Evolutionary conservation across 2,329 filamentous ascomycete species (phyloP).

Genomic region (Verticillium alfalfae): DNA sequence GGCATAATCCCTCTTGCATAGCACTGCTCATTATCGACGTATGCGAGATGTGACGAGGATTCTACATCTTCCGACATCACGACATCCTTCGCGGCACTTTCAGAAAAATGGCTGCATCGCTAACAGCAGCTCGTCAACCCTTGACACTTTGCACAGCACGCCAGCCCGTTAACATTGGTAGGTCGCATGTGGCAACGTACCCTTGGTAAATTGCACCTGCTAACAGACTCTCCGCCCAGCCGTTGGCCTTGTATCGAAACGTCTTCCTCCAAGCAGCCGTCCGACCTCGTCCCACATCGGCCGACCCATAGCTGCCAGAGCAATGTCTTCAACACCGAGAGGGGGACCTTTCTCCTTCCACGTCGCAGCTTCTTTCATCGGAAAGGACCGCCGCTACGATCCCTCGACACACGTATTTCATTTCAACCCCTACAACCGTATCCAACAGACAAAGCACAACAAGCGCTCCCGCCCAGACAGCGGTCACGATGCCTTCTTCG

Average conservation of each 20-base stretch:
- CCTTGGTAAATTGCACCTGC: background rate
- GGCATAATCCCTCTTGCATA: background rate
- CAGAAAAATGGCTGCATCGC: slow-evolving; percentile 3
- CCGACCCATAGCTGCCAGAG: background rate
- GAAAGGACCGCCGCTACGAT: slow-evolving; percentile 64
- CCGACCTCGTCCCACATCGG: background rate
- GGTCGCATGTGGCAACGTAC: background rate
- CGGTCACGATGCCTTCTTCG: slow-evolving; percentile 96
- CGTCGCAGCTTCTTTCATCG: slow-evolving; percentile 69
- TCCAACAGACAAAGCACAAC: slow-evolving; percentile 44
- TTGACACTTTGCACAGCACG: background rate
- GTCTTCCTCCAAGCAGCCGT: background rate
- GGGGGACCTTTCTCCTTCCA: slow-evolving; percentile 54
- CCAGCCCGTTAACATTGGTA: background rate
- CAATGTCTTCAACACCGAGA: background rate
- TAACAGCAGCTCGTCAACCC: background rate
- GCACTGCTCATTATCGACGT: background rate
- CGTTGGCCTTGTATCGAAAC: background rate
- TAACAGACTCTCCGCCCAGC: background rate
- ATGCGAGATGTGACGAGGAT: background rate
- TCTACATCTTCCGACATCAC: background rate
- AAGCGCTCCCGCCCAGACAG: slow-evolving; percentile 65
- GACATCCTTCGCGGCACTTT: background rate
- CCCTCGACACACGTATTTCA: slow-evolving; percentile 65
- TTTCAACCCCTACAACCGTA: slow-evolving; percentile 62